Evolutionary conservation across 2,329 filamentous ascomycete genomes (phyloP).

Genomic region (Scedosporium apiospermum): DNA sequence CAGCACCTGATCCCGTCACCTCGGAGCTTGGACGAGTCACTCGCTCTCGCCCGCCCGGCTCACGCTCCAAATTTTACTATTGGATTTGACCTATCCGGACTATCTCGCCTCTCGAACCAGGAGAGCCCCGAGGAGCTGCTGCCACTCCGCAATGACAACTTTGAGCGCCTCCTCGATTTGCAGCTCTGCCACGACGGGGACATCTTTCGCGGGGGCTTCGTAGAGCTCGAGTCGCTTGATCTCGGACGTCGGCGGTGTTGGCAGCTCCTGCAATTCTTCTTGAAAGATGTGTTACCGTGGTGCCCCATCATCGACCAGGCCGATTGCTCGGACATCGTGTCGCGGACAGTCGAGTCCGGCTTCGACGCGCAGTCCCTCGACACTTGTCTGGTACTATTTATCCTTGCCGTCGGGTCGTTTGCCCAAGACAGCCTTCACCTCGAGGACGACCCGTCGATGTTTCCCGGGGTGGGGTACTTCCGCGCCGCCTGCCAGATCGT

Average conservation of each 20-base stretch:
- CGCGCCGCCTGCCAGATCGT: conserved; percentile 10
- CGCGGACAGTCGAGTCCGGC: conserved; percentile 5
- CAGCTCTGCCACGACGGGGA: conserved; percentile 4
- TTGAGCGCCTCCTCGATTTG: conserved; percentile 7
- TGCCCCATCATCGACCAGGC: conserved; percentile 13
- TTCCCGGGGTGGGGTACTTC: conserved; percentile 11
- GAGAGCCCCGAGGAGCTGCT: background rate
- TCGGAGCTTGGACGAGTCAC: background rate
- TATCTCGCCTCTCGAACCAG: conserved; percentile 7
- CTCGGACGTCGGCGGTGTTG: conserved; percentile 8
- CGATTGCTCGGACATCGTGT: conserved; percentile 8
- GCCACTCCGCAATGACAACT: conserved; percentile 5
- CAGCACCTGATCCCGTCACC: background rate
- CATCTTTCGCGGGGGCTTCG: background rate
- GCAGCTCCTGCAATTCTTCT: conserved; percentile 11
- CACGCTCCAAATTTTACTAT: conserved; percentile 2
- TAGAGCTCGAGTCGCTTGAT: conserved; percentile 4
- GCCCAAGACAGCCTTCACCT: conserved; percentile 2
- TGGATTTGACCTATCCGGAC: conserved; percentile 8
- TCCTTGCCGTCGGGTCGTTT: conserved; percentile 11
- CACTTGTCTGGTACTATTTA: conserved; percentile 9
- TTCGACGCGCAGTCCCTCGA: conserved; percentile 6
- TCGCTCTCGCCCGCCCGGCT: background rate
- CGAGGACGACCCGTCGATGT: conserved; percentile 2
- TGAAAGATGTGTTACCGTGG: conserved; percentile 12